Evolutionary conservation across 75 land plant genomes (phyloP), one percentile per base, ranked within the genome.

Genomic region (Pinus taeda): DNA sequence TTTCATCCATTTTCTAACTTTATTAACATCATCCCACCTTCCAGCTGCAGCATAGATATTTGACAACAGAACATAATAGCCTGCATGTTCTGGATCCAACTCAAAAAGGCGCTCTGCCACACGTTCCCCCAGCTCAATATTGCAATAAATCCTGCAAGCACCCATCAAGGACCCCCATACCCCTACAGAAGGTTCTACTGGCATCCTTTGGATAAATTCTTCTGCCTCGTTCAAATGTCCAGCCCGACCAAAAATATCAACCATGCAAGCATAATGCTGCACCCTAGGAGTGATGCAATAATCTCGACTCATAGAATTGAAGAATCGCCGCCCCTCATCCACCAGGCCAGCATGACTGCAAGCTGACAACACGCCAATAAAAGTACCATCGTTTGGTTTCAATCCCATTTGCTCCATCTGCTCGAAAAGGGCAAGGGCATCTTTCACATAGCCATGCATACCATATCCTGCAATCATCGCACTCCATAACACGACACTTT

Each of bases 401-500:
- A 80, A 18, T 8, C 60, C 77, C n/a, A 6, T 45, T 14, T 74
- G 73, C 57, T 61, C 37, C 83, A 87, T 81, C 39, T 59, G 53
- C 21, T 71, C 78, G 60, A 87, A 81, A 17, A 70, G 71, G 0
- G 36, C 39, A 26, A 87, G 74, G 7, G 83, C 89, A 59, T 87
- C 81, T 56, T 79, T 56, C 15, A 71, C 45, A 13, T 15, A 33
- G 1, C 86, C 86, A 76, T 83, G 83, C 65, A 76, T 72, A 37
- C 81, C 83, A 78, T 74, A 79, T 42, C 86, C 89, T 78, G 59
- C 33, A 15, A 87, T 74, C 77, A 87, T 76, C 20, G 83, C 79
- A 78, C 81, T 87, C 89, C 89, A 81, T 14, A 84, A 82, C 37
- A 83, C 92, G 12, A 88, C 78, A 80, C 81, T 84, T 74, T 61